phyloP scores from a whole-genome alignment of 192 early-diverging fungal species.

The Coemansia sp. region DNA sequence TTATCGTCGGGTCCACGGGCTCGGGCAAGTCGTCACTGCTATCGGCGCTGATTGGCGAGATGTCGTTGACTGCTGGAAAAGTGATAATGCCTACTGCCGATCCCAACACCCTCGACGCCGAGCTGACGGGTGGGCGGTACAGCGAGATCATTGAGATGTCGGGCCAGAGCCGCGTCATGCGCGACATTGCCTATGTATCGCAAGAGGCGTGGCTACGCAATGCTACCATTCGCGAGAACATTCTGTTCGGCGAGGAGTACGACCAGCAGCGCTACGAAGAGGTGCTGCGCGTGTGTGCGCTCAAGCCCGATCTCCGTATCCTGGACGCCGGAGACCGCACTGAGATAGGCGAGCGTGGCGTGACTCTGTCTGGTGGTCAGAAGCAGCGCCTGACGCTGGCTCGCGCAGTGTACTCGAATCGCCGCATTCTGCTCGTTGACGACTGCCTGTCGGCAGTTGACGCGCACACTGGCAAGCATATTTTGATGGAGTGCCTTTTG shows the following conservation, averaged over 20 bases:
- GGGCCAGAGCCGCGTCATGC: conserved; percentile 20
- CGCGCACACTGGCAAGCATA: conserved; percentile 86
- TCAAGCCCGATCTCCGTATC: conserved; percentile 77
- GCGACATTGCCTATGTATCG: conserved; percentile 81
- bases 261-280: conserved; percentile 73
- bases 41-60: conserved; percentile 74
- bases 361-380: conserved; percentile 84
- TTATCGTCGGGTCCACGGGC: conserved; percentile 83
- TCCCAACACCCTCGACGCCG: not conserved
- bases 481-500: conserved; percentile 76
- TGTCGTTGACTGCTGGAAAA: conserved; percentile 27
- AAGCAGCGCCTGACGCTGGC: conserved; percentile 84
- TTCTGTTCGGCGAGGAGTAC: conserved; percentile 77
- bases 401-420: conserved; percentile 77
- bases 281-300: conserved; percentile 82
- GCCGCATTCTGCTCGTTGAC: conserved; percentile 75
- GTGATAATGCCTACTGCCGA: conserved; percentile 17
- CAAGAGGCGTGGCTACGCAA: conserved; percentile 78
- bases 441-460: conserved; percentile 96
- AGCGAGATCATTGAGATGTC: conserved; percentile 5
- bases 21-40: conserved; percentile 78
- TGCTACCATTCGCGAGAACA: conserved; percentile 79
- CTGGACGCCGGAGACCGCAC: conserved; percentile 87
- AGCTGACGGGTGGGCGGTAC: conserved; percentile 5
- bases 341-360: conserved; percentile 88